Evolutionary conservation across 441 rosid species (phyloP).

Genomic region (Gossypium davidsonii): DNA sequence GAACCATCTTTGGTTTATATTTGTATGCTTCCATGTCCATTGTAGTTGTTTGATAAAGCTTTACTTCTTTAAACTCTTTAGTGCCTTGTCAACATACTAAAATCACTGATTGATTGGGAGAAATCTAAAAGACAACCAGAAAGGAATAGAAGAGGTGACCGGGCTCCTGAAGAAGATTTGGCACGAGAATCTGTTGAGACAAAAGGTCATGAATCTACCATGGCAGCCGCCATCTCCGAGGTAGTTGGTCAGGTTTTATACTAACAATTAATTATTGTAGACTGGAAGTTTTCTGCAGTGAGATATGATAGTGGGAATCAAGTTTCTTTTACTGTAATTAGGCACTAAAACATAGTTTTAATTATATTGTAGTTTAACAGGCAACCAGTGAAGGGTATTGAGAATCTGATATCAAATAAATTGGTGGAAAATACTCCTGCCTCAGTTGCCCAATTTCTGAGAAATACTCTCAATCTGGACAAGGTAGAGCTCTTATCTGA

Average conservation of each 20-base stretch:
- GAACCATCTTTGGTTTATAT: neutral
- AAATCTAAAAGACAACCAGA: conserved; percentile 48
- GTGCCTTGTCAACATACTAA: conserved; percentile 91
- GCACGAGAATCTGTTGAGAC: conserved; percentile 51
- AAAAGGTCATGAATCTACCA: conserved; percentile 92
- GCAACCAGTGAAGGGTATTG: conserved; percentile 73
- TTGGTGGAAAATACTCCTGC: conserved; percentile 77
- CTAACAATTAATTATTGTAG: neutral
- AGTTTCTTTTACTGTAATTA: neutral
- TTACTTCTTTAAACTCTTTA: conserved; percentile 34
- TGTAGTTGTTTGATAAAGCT: conserved; percentile 20
- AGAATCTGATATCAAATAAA: conserved; percentile 68
- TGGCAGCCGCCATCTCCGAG: conserved; percentile 93
- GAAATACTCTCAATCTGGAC: conserved; percentile 63
- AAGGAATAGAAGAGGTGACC: conserved; percentile 33
- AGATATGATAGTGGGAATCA: neutral
- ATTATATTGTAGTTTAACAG: conserved; percentile 78
- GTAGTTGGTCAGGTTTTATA: conserved; percentile 26
- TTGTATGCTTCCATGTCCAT: neutral
- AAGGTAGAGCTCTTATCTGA: conserved; percentile 50
- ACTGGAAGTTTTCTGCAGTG: neutral
- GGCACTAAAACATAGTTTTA: conserved; percentile 2
- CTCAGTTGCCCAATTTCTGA: conserved; percentile 84
- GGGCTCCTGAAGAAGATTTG: conserved; percentile 39
- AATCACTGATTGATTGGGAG: conserved; percentile 98